Conservation (phyloP, 2,329 filamentous ascomycete species). For the Diaporthe vexans region DNA sequence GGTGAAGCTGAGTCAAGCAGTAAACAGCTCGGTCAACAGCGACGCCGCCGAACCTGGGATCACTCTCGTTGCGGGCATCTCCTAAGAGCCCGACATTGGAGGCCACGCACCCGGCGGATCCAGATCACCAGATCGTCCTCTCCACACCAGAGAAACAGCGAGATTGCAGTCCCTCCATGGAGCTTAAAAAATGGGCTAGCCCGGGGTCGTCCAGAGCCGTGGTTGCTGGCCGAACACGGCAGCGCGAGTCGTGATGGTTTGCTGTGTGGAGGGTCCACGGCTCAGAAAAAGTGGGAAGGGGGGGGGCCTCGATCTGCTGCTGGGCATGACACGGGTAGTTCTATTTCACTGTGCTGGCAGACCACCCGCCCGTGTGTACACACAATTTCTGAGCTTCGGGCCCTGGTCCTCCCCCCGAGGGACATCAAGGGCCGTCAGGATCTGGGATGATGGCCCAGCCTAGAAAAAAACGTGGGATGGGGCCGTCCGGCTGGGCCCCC, state of each 20-base stretch:
- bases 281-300: conserved; percentile 16
- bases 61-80: conserved; percentile 11
- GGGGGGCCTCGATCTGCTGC: background rate
- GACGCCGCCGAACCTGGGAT: conserved; percentile 2
- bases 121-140: conserved; percentile 26
- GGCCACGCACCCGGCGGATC: conserved; percentile 3
- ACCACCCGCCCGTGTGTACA: too few species aligned
- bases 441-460: conserved; percentile 12
- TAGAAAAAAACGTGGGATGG: conserved; percentile 27
- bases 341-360: background rate
- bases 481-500: conserved; percentile 26
- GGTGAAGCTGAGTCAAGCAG: conserved; percentile 13
- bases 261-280: conserved; percentile 10
- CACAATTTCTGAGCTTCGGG: background rate
- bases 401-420: background rate
- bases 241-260: conserved; percentile 31
- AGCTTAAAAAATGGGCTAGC: conserved; percentile 15
- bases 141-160: background rate
- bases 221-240: background rate
- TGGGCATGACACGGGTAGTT: background rate
- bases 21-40: background rate
- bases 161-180: conserved; percentile 18
- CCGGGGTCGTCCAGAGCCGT: background rate
- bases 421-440: background rate
- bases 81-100: conserved; percentile 19